Percentiles rank a stretch among this genome's conserved stretches.
Conservation (phyloP, 345 rosid species). For the Eucalyptus marginata region DNA sequence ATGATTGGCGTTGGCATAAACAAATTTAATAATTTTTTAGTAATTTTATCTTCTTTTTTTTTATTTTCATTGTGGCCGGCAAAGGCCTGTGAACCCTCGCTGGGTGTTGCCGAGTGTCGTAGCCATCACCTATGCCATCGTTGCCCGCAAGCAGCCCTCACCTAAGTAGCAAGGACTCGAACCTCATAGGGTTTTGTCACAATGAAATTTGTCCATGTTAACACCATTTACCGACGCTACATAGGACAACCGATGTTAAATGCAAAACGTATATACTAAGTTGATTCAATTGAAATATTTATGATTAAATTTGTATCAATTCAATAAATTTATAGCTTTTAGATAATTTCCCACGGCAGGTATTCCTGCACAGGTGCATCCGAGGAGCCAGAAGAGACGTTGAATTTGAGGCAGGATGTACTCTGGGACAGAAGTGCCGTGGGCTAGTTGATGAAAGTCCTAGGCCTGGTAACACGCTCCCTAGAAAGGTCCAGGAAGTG, state of each 20-base stretch:
- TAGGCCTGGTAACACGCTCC: background rate
- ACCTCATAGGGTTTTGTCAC: background rate
- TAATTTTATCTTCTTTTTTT: too few relatives aligned
- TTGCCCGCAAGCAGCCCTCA: accelerated
- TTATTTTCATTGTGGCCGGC: too few relatives aligned
- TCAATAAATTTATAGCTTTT: too few relatives aligned
- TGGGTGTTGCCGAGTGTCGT: accelerated
- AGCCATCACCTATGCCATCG: too few relatives aligned
- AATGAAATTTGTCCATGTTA: too few relatives aligned
- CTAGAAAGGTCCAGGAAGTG: background rate
- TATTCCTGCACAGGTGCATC: background rate
- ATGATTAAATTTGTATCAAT: too few relatives aligned
- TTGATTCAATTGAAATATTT: accelerated
- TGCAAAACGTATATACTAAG: accelerated
- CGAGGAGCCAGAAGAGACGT: background rate
- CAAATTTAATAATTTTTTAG: too few relatives aligned
- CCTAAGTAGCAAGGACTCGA: background rate
- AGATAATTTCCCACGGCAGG: background rate
- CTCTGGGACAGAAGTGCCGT: background rate
- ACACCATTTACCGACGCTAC: accelerated
- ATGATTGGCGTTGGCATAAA: accelerated
- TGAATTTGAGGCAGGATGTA: background rate
- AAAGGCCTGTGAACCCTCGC: too few relatives aligned
- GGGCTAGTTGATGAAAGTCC: background rate
- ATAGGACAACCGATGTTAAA: too few relatives aligned